phyloP scores from a whole-genome alignment of 2,329 filamentous ascomycete species.

The Penicillium aurantiogriseum region DNA sequence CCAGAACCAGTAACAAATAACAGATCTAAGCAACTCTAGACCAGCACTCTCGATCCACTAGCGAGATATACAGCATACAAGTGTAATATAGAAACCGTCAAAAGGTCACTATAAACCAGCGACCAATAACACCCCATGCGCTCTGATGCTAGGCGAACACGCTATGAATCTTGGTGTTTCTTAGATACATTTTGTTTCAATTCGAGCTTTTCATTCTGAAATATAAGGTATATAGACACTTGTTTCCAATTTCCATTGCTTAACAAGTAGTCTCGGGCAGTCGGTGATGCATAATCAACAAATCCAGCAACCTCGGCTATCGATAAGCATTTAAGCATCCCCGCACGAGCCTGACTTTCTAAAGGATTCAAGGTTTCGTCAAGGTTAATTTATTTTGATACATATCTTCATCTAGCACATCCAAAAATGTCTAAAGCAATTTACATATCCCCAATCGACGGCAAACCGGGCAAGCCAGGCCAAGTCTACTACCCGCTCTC shows the following conservation, averaged over 20 bases:
- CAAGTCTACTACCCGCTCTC: slow-evolving; percentile 66
- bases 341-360: background rate
- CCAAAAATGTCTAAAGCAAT: slow-evolving; percentile 46
- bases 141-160: no score
- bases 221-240: background rate
- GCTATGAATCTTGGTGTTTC: background rate
- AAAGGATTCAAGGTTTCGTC: background rate
- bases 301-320: background rate
- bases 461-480: slow-evolving; percentile 68
- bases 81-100: no score
- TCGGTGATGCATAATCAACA: background rate
- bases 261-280: background rate
- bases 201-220: background rate
- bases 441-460: slow-evolving; percentile 57
- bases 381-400: background rate
- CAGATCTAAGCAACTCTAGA: background rate
- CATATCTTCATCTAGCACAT: background rate
- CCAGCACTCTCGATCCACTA: background rate
- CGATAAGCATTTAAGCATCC: slow-evolving; percentile 1
- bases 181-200: background rate
- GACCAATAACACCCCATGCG: background rate
- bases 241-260: background rate
- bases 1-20: background rate
- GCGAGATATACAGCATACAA: background rate
- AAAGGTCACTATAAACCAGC: background rate